These are phyloP conservation scores for Plasmodium malariae DNA, from an alignment of 169 alveolate genomes.

Conservation along the genomic window DNA sequence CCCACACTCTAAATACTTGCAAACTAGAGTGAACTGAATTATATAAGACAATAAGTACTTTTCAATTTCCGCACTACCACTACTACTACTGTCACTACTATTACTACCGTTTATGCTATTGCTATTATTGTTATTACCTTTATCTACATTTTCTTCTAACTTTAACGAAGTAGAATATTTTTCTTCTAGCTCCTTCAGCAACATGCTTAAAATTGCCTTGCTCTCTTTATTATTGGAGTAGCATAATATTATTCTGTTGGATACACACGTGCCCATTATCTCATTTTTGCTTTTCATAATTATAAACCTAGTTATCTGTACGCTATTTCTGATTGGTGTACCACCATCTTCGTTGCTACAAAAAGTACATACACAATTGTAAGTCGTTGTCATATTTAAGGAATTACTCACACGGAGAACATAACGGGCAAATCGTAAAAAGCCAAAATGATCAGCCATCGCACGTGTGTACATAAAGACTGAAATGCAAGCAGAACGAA, in stretches of 20 bases:
- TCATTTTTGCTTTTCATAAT: slow-evolving; percentile 57
- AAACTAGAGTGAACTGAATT: slow-evolving; percentile 59
- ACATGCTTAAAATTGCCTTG: neutral
- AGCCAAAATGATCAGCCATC: too few relatives aligned
- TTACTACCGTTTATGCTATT: neutral
- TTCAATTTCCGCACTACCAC: slow-evolving; percentile 2
- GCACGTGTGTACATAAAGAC: too few relatives aligned
- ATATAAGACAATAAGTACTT: slow-evolving; percentile 42
- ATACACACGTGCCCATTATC: slow-evolving; percentile 68
- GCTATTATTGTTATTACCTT: neutral
- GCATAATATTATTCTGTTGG: slow-evolving; percentile 39
- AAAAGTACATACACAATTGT: neutral
- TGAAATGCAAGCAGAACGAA: too few relatives aligned
- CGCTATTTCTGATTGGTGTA: slow-evolving; percentile 45
- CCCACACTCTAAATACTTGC: slow-evolving; percentile 61
- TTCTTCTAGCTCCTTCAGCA: slow-evolving; percentile 19
- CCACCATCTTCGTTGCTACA: slow-evolving; percentile 30
- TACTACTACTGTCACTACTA: too few relatives aligned
- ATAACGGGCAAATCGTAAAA: too few relatives aligned
- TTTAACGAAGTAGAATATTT: slow-evolving; percentile 22
- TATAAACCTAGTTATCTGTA: slow-evolving; percentile 57
- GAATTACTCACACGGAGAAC: too few relatives aligned
- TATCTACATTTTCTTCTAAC: neutral
- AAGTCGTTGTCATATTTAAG: too few relatives aligned
- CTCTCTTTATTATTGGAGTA: slow-evolving; percentile 52